Evolutionary conservation across 306 rosid genomes (phyloP).

Genomic region (Pueraria montana): DNA sequence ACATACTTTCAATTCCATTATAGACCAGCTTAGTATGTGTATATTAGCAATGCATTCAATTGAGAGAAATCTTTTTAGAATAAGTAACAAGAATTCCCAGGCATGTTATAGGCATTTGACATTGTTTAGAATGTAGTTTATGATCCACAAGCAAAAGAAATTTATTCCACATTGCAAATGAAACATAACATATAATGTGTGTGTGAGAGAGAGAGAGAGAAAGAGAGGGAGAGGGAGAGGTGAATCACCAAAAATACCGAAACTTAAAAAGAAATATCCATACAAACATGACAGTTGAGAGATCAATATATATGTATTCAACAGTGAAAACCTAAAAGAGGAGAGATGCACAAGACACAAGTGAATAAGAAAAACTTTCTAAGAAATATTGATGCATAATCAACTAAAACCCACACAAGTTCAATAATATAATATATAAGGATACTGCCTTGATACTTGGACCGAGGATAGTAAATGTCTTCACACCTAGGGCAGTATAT

Average conservation of each 20-base stretch:
- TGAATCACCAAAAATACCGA: not conserved
- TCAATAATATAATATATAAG: slow-evolving; percentile 53
- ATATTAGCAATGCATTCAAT: slow-evolving; percentile 20
- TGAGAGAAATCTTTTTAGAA: not conserved
- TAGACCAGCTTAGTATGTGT: not conserved
- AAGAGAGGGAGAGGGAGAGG: not conserved
- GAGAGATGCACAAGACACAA: not conserved
- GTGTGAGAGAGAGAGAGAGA: not conserved
- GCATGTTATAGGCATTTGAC: not conserved
- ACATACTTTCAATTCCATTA: slow-evolving; percentile 11
- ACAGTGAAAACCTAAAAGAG: slow-evolving; percentile 3
- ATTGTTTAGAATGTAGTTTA: not conserved
- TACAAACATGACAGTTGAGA: not conserved
- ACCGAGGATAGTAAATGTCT: slow-evolving; percentile 96
- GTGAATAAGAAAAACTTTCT: not conserved
- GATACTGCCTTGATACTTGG: slow-evolving; percentile 99
- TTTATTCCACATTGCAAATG: not conserved
- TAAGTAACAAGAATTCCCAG: not conserved
- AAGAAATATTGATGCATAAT: slow-evolving; percentile 9
- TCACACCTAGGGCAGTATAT: slow-evolving; percentile 98
- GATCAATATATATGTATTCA: slow-evolving; percentile 1
- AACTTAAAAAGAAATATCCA: not conserved
- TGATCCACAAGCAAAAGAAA: not conserved
- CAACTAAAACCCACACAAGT: slow-evolving; percentile 9
- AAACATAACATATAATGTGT: not conserved